A percentile compares a stretch with the other conserved stretches of the same genome.
Evolutionary conservation across 331 rosid genomes (phyloP).

Genomic region (Cucumis variabilis): DNA sequence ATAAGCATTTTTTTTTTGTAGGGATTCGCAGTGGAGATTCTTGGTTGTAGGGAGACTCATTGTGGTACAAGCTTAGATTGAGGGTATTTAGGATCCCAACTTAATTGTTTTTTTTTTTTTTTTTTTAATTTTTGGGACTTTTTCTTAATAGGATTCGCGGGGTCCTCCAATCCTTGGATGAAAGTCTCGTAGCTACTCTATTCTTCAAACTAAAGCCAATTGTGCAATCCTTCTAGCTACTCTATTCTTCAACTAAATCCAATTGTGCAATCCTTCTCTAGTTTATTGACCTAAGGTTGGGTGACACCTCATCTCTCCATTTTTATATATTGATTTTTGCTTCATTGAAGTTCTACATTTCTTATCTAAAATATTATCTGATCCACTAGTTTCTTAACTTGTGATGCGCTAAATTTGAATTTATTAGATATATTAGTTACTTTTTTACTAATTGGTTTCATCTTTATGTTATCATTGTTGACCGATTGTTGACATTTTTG

Average conservation of each 20-base stretch:
- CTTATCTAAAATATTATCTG: neutral
- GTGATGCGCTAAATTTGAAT: neutral
- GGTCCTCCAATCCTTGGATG: neutral
- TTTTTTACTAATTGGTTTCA: too few relatives aligned
- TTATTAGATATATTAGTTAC: too few relatives aligned
- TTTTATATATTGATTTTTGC: conserved; percentile 6
- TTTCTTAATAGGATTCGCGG: neutral
- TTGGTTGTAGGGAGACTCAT: neutral
- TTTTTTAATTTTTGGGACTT: too few relatives aligned
- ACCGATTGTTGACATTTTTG: neutral
- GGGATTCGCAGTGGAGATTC: neutral
- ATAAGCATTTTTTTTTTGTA: neutral
- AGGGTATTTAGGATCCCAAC: conserved; percentile 9
- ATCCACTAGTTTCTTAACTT: neutral
- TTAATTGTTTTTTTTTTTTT: neutral
- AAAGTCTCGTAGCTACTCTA: neutral
- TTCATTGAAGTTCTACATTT: conserved; percentile 7
- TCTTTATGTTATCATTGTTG: too few relatives aligned
- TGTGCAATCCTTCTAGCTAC: too few relatives aligned
- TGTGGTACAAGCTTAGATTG: neutral
- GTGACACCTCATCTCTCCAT: too few relatives aligned
- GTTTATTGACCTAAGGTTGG: neutral
- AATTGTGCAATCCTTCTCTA: neutral
- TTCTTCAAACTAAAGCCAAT: conserved; percentile 13
- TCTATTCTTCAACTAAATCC: conserved; percentile 9